These are phyloP conservation scores for Endogone sp. DNA, from an alignment of 192 early-diverging fungal species.

Conservation along the genomic window DNA sequence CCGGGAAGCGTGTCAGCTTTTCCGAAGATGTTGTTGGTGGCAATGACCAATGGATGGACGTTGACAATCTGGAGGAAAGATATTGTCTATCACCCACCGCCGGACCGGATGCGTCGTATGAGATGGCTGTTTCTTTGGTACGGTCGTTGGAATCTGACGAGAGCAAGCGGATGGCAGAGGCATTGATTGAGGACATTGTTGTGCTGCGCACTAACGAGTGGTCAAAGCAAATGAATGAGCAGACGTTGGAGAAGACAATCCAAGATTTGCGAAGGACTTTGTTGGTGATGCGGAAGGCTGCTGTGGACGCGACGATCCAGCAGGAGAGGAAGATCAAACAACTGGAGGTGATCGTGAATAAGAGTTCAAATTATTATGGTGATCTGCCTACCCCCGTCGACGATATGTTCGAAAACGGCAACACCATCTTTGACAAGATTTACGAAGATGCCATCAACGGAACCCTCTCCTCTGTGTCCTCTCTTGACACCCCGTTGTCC, in stretches of 20 bases:
- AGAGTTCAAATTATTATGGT: neutral
- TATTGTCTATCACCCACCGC: slow-evolving; percentile 31
- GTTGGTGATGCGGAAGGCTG: slow-evolving; percentile 55
- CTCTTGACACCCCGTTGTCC: neutral
- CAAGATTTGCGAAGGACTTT: slow-evolving; percentile 49
- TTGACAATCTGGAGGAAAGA: slow-evolving; percentile 28
- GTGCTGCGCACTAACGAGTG: slow-evolving; percentile 43
- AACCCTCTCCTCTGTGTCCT: slow-evolving; percentile 5
- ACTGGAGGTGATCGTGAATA: slow-evolving; percentile 2
- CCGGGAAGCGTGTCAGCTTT: slow-evolving; percentile 26
- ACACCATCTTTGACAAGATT: slow-evolving; percentile 39
- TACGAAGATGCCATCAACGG: slow-evolving; percentile 35
- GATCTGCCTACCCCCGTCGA: neutral
- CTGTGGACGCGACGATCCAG: slow-evolving; percentile 39
- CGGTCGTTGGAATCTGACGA: slow-evolving; percentile 45
- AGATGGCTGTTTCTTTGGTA: slow-evolving; percentile 43
- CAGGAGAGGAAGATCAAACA: slow-evolving; percentile 20
- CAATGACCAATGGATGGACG: slow-evolving; percentile 26
- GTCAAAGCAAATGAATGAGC: slow-evolving; percentile 34
- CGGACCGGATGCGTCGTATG: slow-evolving; percentile 44
- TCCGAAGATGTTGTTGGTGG: slow-evolving; percentile 23
- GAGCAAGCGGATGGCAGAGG: slow-evolving; percentile 45
- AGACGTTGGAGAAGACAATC: slow-evolving; percentile 46
- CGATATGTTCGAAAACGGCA: slow-evolving; percentile 11
- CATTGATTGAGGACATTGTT: slow-evolving; percentile 54